Evolutionary conservation across 2,329 filamentous ascomycete genomes (phyloP).

Genomic region (Epichloe coenophiala): DNA sequence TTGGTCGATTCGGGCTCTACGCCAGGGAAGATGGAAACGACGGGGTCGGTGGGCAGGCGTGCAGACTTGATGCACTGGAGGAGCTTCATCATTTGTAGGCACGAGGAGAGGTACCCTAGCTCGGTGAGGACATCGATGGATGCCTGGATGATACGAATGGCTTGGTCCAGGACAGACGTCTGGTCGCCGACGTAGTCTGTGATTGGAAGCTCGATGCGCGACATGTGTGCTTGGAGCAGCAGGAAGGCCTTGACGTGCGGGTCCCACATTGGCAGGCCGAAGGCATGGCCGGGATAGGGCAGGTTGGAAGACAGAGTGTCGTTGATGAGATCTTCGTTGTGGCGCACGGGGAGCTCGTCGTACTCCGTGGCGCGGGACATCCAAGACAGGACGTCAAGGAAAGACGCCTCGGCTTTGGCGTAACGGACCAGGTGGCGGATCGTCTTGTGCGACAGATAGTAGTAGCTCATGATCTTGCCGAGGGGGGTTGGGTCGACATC

Average conservation of each 20-base stretch:
- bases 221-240: slow-evolving; percentile 89
- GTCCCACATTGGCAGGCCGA: slow-evolving; percentile 90
- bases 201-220: slow-evolving; percentile 81
- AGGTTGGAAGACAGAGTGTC: slow-evolving; percentile 74
- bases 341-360: slow-evolving; percentile 90
- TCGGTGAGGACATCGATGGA: slow-evolving; percentile 89
- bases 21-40: slow-evolving; percentile 67
- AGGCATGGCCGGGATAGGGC: slow-evolving; percentile 44
- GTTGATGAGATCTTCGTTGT: slow-evolving; percentile 98
- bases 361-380: slow-evolving; percentile 92
- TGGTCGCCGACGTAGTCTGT: slow-evolving; percentile 96
- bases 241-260: slow-evolving; percentile 95
- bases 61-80: slow-evolving; percentile 89
- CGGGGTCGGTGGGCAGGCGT: slow-evolving; percentile 74
- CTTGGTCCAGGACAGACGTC: slow-evolving; percentile 79
- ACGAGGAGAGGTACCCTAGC: slow-evolving; percentile 66
- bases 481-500: slow-evolving; percentile 82
- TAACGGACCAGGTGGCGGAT: slow-evolving; percentile 72
- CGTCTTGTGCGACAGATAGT: slow-evolving; percentile 92
- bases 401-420: slow-evolving; percentile 60
- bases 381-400: slow-evolving; percentile 77
- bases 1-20: slow-evolving; percentile 35
- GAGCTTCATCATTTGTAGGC: slow-evolving; percentile 67
- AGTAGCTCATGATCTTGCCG: slow-evolving; percentile 98
- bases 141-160: slow-evolving; percentile 92